phyloP scores from a whole-genome alignment of 164 flowering plant genomes.

The Liriodendron chinense region DNA sequence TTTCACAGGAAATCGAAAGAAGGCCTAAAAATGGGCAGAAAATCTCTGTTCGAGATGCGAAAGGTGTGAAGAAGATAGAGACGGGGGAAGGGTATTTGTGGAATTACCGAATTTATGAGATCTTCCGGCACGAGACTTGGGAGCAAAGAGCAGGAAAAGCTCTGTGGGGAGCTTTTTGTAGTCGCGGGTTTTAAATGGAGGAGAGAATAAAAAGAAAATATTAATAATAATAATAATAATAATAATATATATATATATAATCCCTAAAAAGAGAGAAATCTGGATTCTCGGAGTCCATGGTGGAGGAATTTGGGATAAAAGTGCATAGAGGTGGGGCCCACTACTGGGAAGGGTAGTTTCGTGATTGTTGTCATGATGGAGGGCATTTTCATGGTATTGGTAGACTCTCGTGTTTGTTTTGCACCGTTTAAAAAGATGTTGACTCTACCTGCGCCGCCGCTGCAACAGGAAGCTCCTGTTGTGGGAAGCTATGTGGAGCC shows the following conservation, averaged over 20 bases:
- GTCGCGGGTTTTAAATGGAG: not conserved
- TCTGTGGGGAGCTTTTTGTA: conserved; percentile 1
- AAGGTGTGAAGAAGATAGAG: not conserved
- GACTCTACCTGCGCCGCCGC: no score
- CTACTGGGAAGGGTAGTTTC: not conserved
- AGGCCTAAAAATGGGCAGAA: not conserved
- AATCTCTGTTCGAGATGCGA: not conserved
- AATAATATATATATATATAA: no score
- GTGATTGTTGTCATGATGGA: not conserved
- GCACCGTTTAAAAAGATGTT: no score
- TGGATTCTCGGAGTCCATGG: conserved; percentile 5
- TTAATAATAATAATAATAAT: no score
- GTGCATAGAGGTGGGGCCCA: conserved; percentile 9
- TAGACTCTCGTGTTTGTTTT: no score
- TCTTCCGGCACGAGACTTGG: not conserved
- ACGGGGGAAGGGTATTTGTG: not conserved
- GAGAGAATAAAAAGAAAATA: not conserved
- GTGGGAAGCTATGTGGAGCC: no score
- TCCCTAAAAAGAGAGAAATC: conserved; percentile 6
- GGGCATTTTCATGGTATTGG: not conserved
- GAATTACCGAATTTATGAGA: conserved; percentile 10
- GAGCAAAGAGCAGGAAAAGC: not conserved
- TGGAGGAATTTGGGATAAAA: conserved; percentile 15
- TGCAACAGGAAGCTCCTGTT: no score
- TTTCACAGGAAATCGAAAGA: not conserved